Evolutionary conservation across 495 filamentous ascomycete genomes (phyloP).

Genomic region (Hypoxylon trugodes): DNA sequence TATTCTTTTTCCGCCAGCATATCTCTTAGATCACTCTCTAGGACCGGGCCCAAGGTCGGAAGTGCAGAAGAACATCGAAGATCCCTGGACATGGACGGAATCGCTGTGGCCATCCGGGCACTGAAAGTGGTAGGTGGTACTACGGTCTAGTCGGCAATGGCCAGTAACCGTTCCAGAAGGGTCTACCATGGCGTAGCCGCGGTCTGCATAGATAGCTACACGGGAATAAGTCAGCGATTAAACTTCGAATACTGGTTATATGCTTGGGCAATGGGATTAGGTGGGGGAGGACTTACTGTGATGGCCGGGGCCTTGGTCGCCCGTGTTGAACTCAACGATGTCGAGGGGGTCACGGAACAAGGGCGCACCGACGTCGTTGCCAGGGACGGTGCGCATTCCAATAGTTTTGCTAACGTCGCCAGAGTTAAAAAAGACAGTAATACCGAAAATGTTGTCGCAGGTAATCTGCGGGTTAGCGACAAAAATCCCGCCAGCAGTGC

Average conservation of each 20-base stretch:
- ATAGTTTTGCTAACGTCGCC: slow-evolving; percentile 7
- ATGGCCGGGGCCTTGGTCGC: slow-evolving; percentile 4
- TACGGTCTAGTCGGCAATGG: slow-evolving; percentile 9
- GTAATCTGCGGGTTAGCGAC: not conserved
- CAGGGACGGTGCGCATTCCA: slow-evolving; percentile 22
- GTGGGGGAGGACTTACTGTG: slow-evolving; percentile 13
- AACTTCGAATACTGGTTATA: not conserved
- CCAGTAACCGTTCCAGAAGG: not conserved
- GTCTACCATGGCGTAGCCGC: slow-evolving; percentile 1
- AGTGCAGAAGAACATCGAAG: slow-evolving; percentile 23
- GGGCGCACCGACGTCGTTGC: slow-evolving; percentile 4
- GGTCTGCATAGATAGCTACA: slow-evolving; percentile 14
- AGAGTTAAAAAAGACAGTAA: not conserved
- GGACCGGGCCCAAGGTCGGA: not conserved
- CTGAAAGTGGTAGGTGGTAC: not conserved
- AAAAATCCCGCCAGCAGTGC: not conserved
- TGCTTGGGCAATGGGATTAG: too few relatives aligned
- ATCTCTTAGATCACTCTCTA: not conserved
- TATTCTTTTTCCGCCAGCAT: too few relatives aligned
- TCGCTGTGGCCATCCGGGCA: not conserved
- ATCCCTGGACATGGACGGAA: not conserved
- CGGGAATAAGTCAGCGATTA: not conserved
- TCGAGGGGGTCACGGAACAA: slow-evolving; percentile 23
- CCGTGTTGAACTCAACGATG: slow-evolving; percentile 27
- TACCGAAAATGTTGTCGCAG: not conserved